Conservation (phyloP, 1,284 basidiomycete genomes). For the Lentinula novae-zelandiae region DNA sequence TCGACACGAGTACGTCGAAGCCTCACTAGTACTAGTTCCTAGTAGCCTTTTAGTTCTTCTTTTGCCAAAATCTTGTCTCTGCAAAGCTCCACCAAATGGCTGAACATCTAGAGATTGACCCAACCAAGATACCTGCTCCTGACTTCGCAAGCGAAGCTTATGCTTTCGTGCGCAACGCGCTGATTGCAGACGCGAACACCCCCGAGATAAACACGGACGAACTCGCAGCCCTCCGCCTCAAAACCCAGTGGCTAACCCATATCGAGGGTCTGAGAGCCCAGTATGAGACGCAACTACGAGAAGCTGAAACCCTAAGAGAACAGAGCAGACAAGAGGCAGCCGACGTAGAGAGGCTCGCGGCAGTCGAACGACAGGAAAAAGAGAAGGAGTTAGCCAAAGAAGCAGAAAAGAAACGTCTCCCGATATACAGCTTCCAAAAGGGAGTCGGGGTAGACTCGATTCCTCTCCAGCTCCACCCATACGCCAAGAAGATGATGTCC, state of each 20-base stretch:
- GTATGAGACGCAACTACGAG: neutral
- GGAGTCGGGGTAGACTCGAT: neutral
- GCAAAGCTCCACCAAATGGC: neutral
- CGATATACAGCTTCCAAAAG: neutral
- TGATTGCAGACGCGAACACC: neutral
- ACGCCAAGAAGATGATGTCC: neutral
- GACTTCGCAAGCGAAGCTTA: neutral
- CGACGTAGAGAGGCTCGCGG: neutral
- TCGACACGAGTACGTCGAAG: neutral
- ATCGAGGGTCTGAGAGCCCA: neutral
- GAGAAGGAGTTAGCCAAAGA: neutral
- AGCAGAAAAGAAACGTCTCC: conserved; percentile 3
- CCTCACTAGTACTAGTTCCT: neutral
- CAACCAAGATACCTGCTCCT: neutral
- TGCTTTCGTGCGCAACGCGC: neutral
- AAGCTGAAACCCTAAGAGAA: neutral
- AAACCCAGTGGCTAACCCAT: neutral
- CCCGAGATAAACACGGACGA: conserved; percentile 1
- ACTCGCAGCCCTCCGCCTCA: neutral
- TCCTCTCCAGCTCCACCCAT: neutral
- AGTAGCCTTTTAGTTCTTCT: neutral
- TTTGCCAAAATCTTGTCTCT: neutral
- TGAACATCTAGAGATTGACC: neutral
- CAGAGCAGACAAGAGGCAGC: neutral
- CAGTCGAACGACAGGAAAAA: neutral